Evolutionary conservation across 805 yeast genomes (phyloP), one percentile per base, ranked within the genome.

Genomic region (Yarrowia hollandica): DNA sequence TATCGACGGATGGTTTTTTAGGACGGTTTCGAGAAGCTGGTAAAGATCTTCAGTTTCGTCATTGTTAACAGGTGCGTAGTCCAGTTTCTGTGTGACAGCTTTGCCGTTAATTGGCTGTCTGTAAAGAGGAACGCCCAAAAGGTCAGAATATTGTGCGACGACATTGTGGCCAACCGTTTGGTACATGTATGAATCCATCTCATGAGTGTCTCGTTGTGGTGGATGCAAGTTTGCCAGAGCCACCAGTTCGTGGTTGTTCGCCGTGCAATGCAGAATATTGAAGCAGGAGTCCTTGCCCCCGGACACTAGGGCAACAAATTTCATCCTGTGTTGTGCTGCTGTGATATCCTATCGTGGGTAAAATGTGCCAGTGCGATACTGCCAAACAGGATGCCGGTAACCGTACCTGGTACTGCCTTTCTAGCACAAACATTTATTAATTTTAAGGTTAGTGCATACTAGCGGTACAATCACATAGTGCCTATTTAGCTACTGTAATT

Each of bases 221-320:
- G 97, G 97, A 66, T 83, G 82, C 62, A 94, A 71, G 67, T 94
- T 94, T 0, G 90, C 98, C 46, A 92, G 72, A 1, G 96, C 97
- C 0, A 82, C 82, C 5, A 94, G 74, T 65, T 88, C 88, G 73
- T 94, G 99, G 12, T 95, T 96, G 56, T 87, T 82, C 2, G 80
- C 78, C n/a, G 88, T 69, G 67, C 98, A 90, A 69, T 94, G 96
- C 34, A 90, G 73, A 14, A 92, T 83, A 68, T 91, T 94, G 71
- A 80, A 94, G 73, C 91, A 90, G 8, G 97, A 91, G 71, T 94
- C 99, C 68, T 94, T 94, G 0, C 99, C 99, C 4, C 99, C 99
- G 0, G 96, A 88, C 0, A 94, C 83, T 19, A 94, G 77, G 0
- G 96, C 99, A 30, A 90, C 88, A 68, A 91, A 88, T 71, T 90